A percentile compares a stretch with the other conserved stretches of the same genome.
Evolutionary conservation across 2,329 filamentous ascomycete genomes (phyloP).

Genomic region (Talaromyces sp.): DNA sequence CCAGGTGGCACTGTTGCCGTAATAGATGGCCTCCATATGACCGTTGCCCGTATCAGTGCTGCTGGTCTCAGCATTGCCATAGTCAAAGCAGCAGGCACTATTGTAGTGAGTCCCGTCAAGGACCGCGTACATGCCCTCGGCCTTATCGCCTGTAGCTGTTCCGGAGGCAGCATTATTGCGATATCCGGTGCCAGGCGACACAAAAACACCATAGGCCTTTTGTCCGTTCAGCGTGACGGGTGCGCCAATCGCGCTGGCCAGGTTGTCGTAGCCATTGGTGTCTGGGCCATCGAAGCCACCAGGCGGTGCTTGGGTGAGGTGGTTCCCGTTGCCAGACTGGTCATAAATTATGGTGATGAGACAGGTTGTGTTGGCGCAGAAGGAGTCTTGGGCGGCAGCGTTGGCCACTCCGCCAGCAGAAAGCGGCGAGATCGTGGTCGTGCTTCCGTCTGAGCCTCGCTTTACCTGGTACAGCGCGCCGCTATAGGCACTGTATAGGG

Average conservation of each 20-base stretch:
- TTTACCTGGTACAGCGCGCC: constrained; percentile 4
- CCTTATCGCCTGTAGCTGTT: background rate
- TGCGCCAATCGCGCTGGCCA: constrained; percentile 6
- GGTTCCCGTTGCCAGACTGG: constrained; percentile 6
- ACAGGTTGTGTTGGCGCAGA: constrained; percentile 6
- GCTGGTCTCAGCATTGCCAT: constrained; percentile 9
- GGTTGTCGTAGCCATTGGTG: constrained; percentile 2
- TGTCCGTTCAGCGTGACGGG: constrained; percentile 7
- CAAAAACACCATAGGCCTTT: constrained; percentile 8
- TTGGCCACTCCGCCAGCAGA: constrained; percentile 6
- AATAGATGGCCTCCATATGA: constrained; percentile 10
- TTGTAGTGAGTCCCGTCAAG: constrained; percentile 9
- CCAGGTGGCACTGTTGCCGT: constrained; percentile 1
- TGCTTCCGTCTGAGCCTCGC: constrained; percentile 2
- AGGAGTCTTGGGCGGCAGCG: constrained; percentile 2
- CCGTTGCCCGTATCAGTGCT: constrained; percentile 6
- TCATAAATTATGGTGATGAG: constrained; percentile 9
- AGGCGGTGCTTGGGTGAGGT: constrained; percentile 2
- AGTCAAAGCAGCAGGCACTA: constrained; percentile 7
- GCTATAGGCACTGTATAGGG: constrained; percentile 2
- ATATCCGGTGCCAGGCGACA: constrained; percentile 8
- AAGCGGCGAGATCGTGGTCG: constrained; percentile 5
- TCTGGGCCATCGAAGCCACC: constrained; percentile 2
- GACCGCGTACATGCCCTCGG: constrained; percentile 8
- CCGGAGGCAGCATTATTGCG: constrained; percentile 1